Evolutionary conservation across 2,329 filamentous ascomycete species (phyloP), one percentile per base, ranked within the genome.

Genomic region (Ophiocordyceps camponoti-leonardi): DNA sequence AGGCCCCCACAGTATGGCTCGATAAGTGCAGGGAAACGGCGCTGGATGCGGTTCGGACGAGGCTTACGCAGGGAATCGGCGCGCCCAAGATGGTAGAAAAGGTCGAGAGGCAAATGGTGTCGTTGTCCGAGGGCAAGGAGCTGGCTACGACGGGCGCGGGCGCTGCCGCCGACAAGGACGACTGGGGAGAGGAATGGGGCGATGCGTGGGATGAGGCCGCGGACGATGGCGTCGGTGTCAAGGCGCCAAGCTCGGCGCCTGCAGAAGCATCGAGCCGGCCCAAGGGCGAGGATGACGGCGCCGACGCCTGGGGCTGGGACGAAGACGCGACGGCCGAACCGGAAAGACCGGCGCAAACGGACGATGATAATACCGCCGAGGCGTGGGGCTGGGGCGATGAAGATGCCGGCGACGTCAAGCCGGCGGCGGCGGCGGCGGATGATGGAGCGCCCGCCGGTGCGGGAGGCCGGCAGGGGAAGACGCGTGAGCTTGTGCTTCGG

Each of bases 301-400:
- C 66, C 12, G 83, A 86, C 51, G 84, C 86, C 23, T 93, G 86
- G 83, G 86, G 83, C 3, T 94, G 87, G 85, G 83, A 78, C 20
- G 86, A 78, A 16, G 83, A 83, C 44, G 56, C 61, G 39, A 52
- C 58, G 50, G 51, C 60, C 44, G 51, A 58, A 16, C 5, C n/a
- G n/a, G 19, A 44, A 30, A 20, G 30, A 6, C 22, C 42, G 18
- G 18, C 30, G 13, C 58, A 60, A 0, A 64, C 67, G 1, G 67
- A 66, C 8, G 67, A 72, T 14, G 71, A 75, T 20, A 63, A 75
- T 20, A 63, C 63, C 5, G 71, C 67, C 14, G 84, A 86, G 49
- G 85, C 85, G 28, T 92, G 86, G 83, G 86, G 84, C 31, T 93
- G 86, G 84, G 84, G 77, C n/a, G 84, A 77, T 26, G 71, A 90